phyloP scores from a whole-genome alignment of 768 basidiomycete species.

The Boletus sp. region DNA sequence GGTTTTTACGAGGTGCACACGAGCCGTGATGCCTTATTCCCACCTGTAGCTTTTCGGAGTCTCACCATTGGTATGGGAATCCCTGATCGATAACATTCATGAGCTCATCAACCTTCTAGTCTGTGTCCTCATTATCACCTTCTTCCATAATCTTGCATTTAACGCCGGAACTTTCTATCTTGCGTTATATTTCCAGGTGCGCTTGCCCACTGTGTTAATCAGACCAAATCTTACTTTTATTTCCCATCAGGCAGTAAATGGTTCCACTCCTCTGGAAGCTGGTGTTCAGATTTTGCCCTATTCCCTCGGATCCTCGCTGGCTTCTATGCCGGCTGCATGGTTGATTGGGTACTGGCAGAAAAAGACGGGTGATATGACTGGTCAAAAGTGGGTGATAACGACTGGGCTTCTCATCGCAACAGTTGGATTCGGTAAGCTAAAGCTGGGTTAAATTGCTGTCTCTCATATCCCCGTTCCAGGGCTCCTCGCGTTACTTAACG shows the following conservation, averaged over 20 bases:
- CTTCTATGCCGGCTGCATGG: conserved; percentile 87
- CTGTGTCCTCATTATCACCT: conserved; percentile 62
- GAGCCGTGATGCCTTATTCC: conserved; percentile 69
- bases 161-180: conserved; percentile 86
- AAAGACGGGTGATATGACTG: conserved; percentile 52
- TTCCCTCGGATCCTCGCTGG: conserved; percentile 80
- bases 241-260: conserved; percentile 58
- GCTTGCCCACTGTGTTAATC: conserved; percentile 12
- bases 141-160: conserved; percentile 82
- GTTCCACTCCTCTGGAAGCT: conserved; percentile 67
- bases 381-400: conserved; percentile 65
- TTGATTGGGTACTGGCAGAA: conserved; percentile 68
- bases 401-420: conserved; percentile 63
- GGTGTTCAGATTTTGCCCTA: conserved; percentile 78
- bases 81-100: conserved; percentile 7
- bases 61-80: conserved; percentile 52
- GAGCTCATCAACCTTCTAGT: conserved; percentile 39
- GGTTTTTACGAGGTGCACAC: conserved; percentile 69
- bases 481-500: conserved; percentile 62
- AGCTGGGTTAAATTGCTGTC: not conserved
- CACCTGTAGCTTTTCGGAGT: conserved; percentile 59
- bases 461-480: conserved; percentile 44
- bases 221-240: conserved; percentile 1
- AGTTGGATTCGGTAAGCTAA: conserved; percentile 65
- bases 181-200: conserved; percentile 78